Conservation (phyloP, 2,329 filamentous ascomycete species). For the Monosporascus sp. region DNA sequence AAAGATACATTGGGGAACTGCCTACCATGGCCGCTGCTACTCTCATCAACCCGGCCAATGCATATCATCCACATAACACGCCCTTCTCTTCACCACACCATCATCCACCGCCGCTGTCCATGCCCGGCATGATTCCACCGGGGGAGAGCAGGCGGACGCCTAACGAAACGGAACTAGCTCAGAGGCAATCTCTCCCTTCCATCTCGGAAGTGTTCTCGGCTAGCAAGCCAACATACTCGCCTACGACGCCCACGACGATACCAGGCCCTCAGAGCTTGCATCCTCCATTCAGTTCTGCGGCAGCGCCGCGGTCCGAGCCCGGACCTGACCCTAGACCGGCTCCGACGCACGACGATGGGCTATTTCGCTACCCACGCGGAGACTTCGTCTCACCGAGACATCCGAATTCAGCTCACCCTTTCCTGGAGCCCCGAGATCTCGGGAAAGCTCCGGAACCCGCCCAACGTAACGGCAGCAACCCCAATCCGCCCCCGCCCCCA, state of each 20-base stretch:
- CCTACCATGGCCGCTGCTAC: slow-evolving; percentile 28
- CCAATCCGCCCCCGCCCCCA: slow-evolving; percentile 29
- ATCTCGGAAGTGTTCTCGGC: slow-evolving; percentile 28
- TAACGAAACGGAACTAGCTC: slow-evolving; percentile 20
- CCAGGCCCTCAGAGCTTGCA: slow-evolving; percentile 21
- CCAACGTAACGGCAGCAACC: slow-evolving; percentile 14
- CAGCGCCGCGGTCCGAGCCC: slow-evolving; percentile 21
- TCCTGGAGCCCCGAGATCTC: slow-evolving; percentile 21
- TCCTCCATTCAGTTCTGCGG: slow-evolving; percentile 18
- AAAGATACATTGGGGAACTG: slow-evolving; percentile 19
- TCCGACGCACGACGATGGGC: slow-evolving; percentile 25
- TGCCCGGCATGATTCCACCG: slow-evolving; percentile 22
- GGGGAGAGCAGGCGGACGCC: slow-evolving; percentile 22
- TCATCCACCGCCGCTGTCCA: slow-evolving; percentile 17
- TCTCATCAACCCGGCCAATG: slow-evolving; percentile 27
- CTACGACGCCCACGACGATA: slow-evolving; percentile 22
- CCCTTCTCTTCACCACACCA: slow-evolving; percentile 20
- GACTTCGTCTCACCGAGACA: slow-evolving; percentile 20
- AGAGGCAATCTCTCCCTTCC: slow-evolving; percentile 28
- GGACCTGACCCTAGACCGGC: slow-evolving; percentile 20
- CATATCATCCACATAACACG: slow-evolving; percentile 25
- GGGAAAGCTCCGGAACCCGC: slow-evolving; percentile 18
- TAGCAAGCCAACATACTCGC: slow-evolving; percentile 24
- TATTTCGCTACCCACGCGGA: slow-evolving; percentile 21
- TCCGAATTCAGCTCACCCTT: slow-evolving; percentile 20